phyloP scores from a whole-genome alignment of 2,329 filamentous ascomycete genomes.

The Ophiostoma novo-ulmi region DNA sequence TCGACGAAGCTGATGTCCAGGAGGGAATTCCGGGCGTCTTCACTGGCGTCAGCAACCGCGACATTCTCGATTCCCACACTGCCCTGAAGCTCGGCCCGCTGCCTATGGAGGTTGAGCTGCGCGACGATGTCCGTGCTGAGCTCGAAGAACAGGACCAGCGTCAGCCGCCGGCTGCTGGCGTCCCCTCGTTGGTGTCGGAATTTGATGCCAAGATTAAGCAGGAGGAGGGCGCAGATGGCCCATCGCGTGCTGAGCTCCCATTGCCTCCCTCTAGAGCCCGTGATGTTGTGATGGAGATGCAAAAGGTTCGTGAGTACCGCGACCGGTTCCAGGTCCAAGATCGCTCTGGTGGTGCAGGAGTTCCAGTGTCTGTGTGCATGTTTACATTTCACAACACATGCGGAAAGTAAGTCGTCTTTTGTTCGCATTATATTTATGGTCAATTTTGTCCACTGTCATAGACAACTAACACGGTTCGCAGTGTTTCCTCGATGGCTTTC shows the following conservation, averaged over 20 bases:
- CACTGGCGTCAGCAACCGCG: slow-evolving; percentile 57
- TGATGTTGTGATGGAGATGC: slow-evolving; percentile 90
- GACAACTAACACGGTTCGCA: slow-evolving; percentile 34
- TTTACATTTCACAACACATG: slow-evolving; percentile 97
- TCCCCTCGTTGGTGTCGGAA: slow-evolving; percentile 72
- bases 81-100: slow-evolving; percentile 72
- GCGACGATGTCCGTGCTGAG: slow-evolving; percentile 80
- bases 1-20: slow-evolving; percentile 58
- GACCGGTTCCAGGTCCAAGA: slow-evolving; percentile 86
- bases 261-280: slow-evolving; percentile 81
- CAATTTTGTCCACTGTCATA: background rate
- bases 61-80: slow-evolving; percentile 52
- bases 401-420: slow-evolving; percentile 61
- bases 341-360: slow-evolving; percentile 74
- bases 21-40: slow-evolving; percentile 61
- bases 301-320: slow-evolving; percentile 86
- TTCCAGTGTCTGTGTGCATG: slow-evolving; percentile 86
- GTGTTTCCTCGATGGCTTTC: slow-evolving; percentile 90
- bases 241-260: slow-evolving; percentile 72
- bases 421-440: background rate
- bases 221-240: slow-evolving; percentile 81
- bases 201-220: slow-evolving; percentile 85
- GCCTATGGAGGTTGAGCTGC: slow-evolving; percentile 75
- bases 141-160: slow-evolving; percentile 79
- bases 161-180: slow-evolving; percentile 65